Evolutionary conservation across 345 rosid species (phyloP).

Genomic region (Brassica rapa): DNA sequence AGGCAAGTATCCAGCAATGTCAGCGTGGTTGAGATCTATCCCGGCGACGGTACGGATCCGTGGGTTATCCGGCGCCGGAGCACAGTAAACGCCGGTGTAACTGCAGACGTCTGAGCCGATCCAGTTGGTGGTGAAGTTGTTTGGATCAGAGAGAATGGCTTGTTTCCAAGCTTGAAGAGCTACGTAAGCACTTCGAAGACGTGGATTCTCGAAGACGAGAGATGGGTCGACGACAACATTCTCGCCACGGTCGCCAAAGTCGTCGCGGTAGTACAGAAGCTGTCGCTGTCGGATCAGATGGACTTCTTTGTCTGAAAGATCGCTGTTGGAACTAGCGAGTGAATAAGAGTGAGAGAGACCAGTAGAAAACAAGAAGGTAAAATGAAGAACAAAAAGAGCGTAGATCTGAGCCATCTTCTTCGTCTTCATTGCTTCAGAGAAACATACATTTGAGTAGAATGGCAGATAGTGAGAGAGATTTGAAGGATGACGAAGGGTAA

Average conservation of each 20-base stretch:
- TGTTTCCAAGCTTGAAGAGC: conserved; percentile 90
- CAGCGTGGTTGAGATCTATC: conserved; percentile 81
- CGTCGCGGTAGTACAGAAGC: conserved; percentile 85
- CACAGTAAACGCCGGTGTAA: conserved; percentile 66
- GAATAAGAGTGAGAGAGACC: conserved; percentile 27
- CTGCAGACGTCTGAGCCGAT: conserved; percentile 59
- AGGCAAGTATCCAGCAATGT: conserved; percentile 80
- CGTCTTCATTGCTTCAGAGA: conserved; percentile 73
- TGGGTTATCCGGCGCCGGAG: conserved; percentile 58
- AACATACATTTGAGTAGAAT: conserved; percentile 50
- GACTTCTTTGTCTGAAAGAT: conserved; percentile 61
- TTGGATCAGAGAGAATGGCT: conserved; percentile 83
- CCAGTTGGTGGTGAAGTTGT: conserved; percentile 60
- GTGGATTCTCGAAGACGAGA: conserved; percentile 62
- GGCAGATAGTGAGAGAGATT: conserved; percentile 22
- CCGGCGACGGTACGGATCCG: conserved; percentile 73
- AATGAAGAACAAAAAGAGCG: conserved; percentile 11
- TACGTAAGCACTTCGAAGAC: conserved; percentile 64
- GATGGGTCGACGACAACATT: conserved; percentile 64
- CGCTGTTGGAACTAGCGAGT: conserved; percentile 43
- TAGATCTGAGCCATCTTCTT: conserved; percentile 49
- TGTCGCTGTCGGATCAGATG: conserved; percentile 66
- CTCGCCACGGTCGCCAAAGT: conserved; percentile 86
- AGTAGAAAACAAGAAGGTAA: conserved; percentile 30
- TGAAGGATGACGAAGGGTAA: conserved; percentile 27